A percentile compares a stretch with the other conserved stretches of the same genome.
These are phyloP conservation scores for Escovopsis sp. DNA, from an alignment of 2,329 filamentous ascomycete genomes.

Conservation along the genomic window DNA sequence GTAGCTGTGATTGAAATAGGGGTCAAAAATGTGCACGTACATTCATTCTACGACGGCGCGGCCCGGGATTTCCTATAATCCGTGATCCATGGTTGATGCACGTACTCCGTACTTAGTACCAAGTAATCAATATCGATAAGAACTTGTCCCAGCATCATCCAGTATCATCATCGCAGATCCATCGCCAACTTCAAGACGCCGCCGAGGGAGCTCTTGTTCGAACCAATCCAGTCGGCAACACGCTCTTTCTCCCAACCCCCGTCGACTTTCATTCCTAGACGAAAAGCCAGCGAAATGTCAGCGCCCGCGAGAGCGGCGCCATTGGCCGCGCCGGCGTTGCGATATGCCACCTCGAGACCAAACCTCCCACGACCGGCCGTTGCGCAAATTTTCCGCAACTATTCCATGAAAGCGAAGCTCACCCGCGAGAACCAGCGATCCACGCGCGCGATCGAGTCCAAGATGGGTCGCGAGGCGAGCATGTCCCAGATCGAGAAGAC, in stretches of 20 bases:
- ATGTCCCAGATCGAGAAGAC: constrained; percentile 18
- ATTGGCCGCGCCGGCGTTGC: constrained; percentile 8
- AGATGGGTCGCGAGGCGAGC: constrained; percentile 14
- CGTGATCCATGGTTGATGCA: too few species aligned
- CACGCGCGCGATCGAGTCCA: constrained; percentile 10
- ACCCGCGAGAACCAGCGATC: constrained; percentile 16
- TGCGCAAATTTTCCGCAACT: constrained; percentile 11
- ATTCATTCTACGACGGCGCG: too few species aligned
- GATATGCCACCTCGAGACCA: constrained; percentile 7
- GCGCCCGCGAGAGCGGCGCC: constrained; percentile 3
- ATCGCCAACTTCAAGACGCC: too few species aligned
- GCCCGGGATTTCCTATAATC: too few species aligned
- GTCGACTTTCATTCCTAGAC: neutral
- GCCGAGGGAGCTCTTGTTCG: too few species aligned
- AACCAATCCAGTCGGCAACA: too few species aligned
- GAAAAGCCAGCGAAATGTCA: constrained; percentile 3
- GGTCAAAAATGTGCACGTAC: too few species aligned
- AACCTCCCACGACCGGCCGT: constrained; percentile 9
- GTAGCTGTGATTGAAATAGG: too few species aligned
- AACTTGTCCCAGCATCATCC: too few species aligned
- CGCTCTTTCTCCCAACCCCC: neutral
- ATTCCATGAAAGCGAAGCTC: constrained; percentile 13
- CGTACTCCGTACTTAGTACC: too few species aligned
- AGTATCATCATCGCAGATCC: too few species aligned
- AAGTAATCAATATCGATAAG: too few species aligned